Evolutionary conservation across 2,329 filamentous ascomycete genomes (phyloP).

Genomic region (Stachybotrys elegans): DNA sequence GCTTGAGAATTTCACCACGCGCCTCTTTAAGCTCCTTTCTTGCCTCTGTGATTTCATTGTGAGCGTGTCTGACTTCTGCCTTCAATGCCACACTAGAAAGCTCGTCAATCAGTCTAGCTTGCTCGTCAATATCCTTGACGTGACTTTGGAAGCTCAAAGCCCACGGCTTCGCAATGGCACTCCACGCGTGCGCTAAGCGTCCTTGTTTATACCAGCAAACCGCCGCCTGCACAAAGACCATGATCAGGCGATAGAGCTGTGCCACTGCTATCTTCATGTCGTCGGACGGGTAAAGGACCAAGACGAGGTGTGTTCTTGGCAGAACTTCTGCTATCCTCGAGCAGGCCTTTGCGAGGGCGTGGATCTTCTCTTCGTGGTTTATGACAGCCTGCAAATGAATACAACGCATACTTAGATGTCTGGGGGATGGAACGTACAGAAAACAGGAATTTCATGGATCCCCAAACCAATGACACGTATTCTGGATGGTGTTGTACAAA

Average conservation of each 20-base stretch:
- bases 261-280: neutral
- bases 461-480: constrained; percentile 5
- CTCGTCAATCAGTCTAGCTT: neutral
- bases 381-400: neutral
- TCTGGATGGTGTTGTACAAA: constrained; percentile 5
- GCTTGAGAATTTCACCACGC: neutral
- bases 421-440: constrained; percentile 7
- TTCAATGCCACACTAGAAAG: neutral
- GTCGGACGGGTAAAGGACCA: neutral
- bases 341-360: neutral
- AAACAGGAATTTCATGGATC: constrained; percentile 4
- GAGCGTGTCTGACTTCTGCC: neutral
- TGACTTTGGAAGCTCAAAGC: neutral
- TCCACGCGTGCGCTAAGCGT: neutral
- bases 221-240: neutral
- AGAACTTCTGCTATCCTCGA: neutral
- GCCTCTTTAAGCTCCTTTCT: neutral
- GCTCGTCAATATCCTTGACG: neutral
- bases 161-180: neutral
- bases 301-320: neutral
- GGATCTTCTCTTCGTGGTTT: neutral
- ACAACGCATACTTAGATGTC: constrained; percentile 29
- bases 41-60: neutral
- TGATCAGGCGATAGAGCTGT: neutral
- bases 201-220: neutral